Evolutionary conservation across 2,329 filamentous ascomycete species (phyloP).

Genomic region (Thermothelomyces thermophilus): DNA sequence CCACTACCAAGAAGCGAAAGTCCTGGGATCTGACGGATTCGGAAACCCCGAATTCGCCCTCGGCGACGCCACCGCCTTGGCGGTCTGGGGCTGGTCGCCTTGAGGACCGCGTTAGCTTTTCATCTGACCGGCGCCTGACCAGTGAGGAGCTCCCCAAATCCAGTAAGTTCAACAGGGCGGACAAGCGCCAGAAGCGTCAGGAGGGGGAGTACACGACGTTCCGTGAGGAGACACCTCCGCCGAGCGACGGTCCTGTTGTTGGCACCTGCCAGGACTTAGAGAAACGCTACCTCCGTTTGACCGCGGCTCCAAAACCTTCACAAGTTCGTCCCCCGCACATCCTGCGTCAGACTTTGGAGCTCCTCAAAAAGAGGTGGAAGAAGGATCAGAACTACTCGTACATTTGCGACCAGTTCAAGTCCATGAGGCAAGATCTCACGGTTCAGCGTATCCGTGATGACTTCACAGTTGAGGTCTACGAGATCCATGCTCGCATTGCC

Average conservation of each 20-base stretch:
- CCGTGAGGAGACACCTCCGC: constrained; percentile 50
- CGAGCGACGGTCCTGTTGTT: constrained; percentile 65
- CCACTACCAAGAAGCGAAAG: constrained; percentile 66
- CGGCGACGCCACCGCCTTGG: constrained; percentile 15
- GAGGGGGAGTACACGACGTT: constrained; percentile 57
- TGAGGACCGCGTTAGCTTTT: constrained; percentile 69
- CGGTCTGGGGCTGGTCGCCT: constrained; percentile 37
- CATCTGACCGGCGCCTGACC: constrained; percentile 38
- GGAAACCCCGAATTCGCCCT: neutral
- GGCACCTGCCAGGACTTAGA: constrained; percentile 79
- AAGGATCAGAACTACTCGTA: constrained; percentile 91
- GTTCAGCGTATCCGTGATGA: constrained; percentile 96
- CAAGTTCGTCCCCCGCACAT: constrained; percentile 79
- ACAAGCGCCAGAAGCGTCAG: constrained; percentile 86
- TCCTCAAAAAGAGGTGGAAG: constrained; percentile 92
- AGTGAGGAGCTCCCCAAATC: constrained; percentile 40
- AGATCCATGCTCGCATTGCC: constrained; percentile 94
- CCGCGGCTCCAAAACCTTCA: constrained; percentile 79
- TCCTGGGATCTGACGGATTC: constrained; percentile 56
- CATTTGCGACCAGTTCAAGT: constrained; percentile 99
- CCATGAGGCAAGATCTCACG: constrained; percentile 92
- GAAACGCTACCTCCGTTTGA: constrained; percentile 92
- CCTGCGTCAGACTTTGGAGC: constrained; percentile 74
- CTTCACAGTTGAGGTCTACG: constrained; percentile 93
- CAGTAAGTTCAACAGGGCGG: constrained; percentile 88